phyloP scores from a whole-genome alignment of 495 filamentous ascomycete species.

The Lasiosphaeria hispida region DNA sequence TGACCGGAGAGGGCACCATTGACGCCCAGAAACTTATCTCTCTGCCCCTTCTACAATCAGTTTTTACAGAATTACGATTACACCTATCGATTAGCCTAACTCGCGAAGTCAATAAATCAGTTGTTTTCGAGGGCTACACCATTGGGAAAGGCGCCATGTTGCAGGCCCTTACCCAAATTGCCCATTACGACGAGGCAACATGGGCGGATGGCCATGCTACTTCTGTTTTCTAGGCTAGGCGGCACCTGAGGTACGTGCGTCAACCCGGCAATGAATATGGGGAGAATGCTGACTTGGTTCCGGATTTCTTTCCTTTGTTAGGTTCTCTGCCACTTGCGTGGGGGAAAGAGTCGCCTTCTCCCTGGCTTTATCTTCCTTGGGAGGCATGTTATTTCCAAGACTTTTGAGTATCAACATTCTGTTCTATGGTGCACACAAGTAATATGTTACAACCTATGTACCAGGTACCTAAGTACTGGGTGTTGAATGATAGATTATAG shows the following conservation, averaged over 20 bases:
- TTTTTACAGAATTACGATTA: conserved; percentile 38
- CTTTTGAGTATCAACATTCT: no score
- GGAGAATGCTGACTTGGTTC: neutral
- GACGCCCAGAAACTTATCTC: conserved; percentile 26
- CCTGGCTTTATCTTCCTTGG: no score
- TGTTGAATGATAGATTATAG: no score
- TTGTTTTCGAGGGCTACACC: conserved; percentile 20
- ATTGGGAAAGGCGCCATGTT: conserved; percentile 23
- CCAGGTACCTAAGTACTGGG: no score
- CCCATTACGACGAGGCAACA: conserved; percentile 25
- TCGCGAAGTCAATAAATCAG: neutral
- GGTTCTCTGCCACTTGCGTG: neutral
- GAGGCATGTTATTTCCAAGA: no score
- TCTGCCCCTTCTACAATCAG: conserved; percentile 35
- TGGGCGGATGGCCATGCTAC: conserved; percentile 34
- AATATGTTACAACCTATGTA: no score
- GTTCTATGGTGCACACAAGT: no score
- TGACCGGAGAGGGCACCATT: conserved; percentile 7
- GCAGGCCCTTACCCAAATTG: conserved; percentile 22
- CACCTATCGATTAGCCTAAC: conserved; percentile 14
- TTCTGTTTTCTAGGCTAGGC: conserved; percentile 33
- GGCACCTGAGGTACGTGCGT: conserved; percentile 21
- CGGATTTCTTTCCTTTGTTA: no score
- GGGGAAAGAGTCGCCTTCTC: no score
- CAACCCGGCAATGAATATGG: neutral